A percentile compares a stretch with the other conserved stretches of the same genome.
phyloP scores from a whole-genome alignment of 257 asterid species.

The Solanum ahanhuiri region DNA sequence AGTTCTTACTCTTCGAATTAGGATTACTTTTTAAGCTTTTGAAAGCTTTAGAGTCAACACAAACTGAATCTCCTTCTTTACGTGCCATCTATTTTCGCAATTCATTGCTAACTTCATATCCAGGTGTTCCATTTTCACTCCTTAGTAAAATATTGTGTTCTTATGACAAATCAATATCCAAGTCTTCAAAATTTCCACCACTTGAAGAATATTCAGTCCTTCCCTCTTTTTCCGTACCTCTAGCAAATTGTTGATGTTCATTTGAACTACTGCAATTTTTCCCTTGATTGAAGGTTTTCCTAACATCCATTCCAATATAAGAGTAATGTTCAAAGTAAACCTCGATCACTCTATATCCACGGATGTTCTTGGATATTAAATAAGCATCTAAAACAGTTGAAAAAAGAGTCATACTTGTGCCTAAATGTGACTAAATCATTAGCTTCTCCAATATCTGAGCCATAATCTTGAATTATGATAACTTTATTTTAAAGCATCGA shows the following conservation, averaged over 20 bases:
- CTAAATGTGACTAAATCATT: no score
- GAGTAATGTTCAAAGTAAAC: neutral
- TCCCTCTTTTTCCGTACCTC: neutral
- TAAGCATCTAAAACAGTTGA: no score
- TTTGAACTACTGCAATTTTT: neutral
- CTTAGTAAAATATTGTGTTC: neutral
- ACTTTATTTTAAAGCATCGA: no score
- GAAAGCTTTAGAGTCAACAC: no score
- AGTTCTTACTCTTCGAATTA: no score
- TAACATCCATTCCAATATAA: neutral
- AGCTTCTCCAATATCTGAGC: no score
- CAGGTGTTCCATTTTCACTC: neutral
- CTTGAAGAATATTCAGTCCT: neutral
- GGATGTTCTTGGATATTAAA: neutral
- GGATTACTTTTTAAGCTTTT: no score
- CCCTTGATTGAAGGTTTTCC: neutral
- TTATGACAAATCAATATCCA: neutral
- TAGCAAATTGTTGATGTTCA: neutral
- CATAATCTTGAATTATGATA: no score
- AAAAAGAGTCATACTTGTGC: no score
- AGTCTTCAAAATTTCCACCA: neutral
- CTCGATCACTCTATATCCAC: neutral
- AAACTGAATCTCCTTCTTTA: no score
- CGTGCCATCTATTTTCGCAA: no score
- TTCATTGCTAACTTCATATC: neutral